Base-by-base conservation (phyloP, 495 filamentous ascomycete genomes). In the Aspergillus nidulans region DNA sequence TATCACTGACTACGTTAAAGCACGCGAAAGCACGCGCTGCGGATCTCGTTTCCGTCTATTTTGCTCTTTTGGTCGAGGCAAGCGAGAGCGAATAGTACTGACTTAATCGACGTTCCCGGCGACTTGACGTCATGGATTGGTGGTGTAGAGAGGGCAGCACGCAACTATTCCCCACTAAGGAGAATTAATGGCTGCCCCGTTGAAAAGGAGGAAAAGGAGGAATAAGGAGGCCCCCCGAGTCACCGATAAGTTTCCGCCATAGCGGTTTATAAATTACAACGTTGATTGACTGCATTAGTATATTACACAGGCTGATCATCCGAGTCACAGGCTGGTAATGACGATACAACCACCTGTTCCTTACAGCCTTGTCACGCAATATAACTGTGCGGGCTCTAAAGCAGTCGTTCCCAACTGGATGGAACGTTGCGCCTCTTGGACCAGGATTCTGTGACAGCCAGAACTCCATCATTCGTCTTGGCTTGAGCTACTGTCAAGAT, bases 371-470 rank as follows among this genome's bases (percentile, higher is more conserved):
- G 28, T 49, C 42, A 36, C 28, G 20, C 34, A 55, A 41, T 32
- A 15, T 28, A 19, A 21, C 26, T 16, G 6, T 7, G n/a, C 30
- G 30, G 30, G 6, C 18, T 36, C 16, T 48, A 26, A 24, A 52
- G 36, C 19, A 49, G 55, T 34, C 21, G 49, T 58, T 67, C 61
- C 63, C 61, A 62, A 64, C 64, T 62, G 64, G 48, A 63, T 67
- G 64, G 64, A 63, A 67, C 58, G 58, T 66, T 63, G 63, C 61
- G 63, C 60, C 63, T 59, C 61, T 53, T 57, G 39, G 45, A 52
- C 63, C 43, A 55, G 60, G 60, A 57, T 54, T 43, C 55, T 36
- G 41, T 58, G 32, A 56, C 50, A 48, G 50, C 49, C 23, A 44
- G 21, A 55, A 52, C 57, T 43, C 36, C 9, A 41, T 49, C 44